phyloP scores from a whole-genome alignment of 2,329 filamentous ascomycete species.

The Penicillium hordei region DNA sequence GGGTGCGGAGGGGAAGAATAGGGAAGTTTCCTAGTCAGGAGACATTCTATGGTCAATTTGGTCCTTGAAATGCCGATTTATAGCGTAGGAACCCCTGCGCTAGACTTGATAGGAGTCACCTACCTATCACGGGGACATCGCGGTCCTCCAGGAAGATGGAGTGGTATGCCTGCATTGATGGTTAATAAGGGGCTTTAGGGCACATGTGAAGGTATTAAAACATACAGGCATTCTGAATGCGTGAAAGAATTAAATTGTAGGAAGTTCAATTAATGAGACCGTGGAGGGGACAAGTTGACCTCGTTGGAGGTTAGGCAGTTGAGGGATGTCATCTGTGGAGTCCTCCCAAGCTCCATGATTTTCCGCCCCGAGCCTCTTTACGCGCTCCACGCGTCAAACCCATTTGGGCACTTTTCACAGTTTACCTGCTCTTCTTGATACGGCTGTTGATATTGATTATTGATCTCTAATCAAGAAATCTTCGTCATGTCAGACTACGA shows the following conservation, averaged over 20 bases:
- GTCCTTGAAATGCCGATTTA: neutral
- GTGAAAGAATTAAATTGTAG: conserved; percentile 1
- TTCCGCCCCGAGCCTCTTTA: conserved; percentile 45
- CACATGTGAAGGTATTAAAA: neutral
- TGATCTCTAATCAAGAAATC: neutral
- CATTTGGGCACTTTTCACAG: neutral
- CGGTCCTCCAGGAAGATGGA: conserved; percentile 89
- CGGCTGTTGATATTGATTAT: conserved; percentile 4
- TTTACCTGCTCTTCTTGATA: neutral
- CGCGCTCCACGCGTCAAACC: conserved; percentile 39
- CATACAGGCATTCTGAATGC: conserved; percentile 50
- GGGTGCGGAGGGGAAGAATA: conserved; percentile 88
- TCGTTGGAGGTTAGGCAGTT: conserved; percentile 14
- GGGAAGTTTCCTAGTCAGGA: conserved; percentile 75
- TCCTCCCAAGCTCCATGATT: conserved; percentile 31
- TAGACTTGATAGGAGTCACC: conserved; percentile 13
- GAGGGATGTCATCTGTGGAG: conserved; percentile 33
- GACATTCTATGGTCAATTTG: conserved; percentile 13
- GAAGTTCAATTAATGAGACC: conserved; percentile 1
- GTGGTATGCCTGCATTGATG: conserved; percentile 76
- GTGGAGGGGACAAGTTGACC: conserved; percentile 9
- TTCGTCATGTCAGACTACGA: conserved; percentile 55
- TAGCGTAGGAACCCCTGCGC: neutral
- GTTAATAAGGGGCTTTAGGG: conserved; percentile 7
- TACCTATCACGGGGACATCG: conserved; percentile 65